phyloP scores from a whole-genome alignment of 352 stramenopile genomes.

The Pythium aphanidermatum region DNA sequence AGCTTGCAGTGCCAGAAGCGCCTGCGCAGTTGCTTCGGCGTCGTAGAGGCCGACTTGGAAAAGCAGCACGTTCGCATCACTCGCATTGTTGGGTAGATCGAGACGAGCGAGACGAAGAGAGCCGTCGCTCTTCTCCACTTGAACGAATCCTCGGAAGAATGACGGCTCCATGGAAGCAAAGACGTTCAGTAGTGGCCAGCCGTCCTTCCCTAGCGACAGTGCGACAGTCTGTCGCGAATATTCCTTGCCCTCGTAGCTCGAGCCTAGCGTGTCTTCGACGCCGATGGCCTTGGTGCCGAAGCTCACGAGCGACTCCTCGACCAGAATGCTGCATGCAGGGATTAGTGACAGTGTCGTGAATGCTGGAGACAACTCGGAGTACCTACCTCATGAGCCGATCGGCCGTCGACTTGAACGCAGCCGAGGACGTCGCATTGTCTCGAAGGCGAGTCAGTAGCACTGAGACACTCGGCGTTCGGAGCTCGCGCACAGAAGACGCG shows the following conservation, averaged over 20 bases:
- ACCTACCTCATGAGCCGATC: constrained; percentile 16
- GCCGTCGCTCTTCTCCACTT: not conserved
- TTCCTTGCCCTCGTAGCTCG: constrained; percentile 15
- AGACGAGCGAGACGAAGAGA: not conserved
- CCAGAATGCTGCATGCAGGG: constrained; percentile 7
- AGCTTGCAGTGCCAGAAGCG: constrained; percentile 2
- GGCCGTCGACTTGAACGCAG: constrained; percentile 10
- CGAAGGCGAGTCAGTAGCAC: constrained; percentile 17
- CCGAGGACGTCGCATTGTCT: not conserved
- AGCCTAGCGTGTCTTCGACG: constrained; percentile 5
- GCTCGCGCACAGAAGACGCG: constrained; percentile 33
- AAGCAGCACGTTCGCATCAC: constrained; percentile 9
- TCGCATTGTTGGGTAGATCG: constrained; percentile 5
- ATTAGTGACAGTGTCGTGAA: not conserved
- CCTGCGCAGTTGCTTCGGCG: not conserved
- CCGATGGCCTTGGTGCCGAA: constrained; percentile 16
- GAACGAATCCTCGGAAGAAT: constrained; percentile 7
- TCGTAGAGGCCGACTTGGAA: constrained; percentile 5
- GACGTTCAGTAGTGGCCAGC: constrained; percentile 1
- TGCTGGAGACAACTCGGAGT: not conserved
- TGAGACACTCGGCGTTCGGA: constrained; percentile 16
- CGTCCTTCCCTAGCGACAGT: constrained; percentile 1
- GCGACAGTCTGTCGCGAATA: constrained; percentile 6
- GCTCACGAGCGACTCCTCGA: constrained; percentile 15
- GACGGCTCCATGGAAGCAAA: constrained; percentile 17